Evolutionary conservation across 208 protist genomes (phyloP).

Genomic region (Tetramitus jugosus): DNA sequence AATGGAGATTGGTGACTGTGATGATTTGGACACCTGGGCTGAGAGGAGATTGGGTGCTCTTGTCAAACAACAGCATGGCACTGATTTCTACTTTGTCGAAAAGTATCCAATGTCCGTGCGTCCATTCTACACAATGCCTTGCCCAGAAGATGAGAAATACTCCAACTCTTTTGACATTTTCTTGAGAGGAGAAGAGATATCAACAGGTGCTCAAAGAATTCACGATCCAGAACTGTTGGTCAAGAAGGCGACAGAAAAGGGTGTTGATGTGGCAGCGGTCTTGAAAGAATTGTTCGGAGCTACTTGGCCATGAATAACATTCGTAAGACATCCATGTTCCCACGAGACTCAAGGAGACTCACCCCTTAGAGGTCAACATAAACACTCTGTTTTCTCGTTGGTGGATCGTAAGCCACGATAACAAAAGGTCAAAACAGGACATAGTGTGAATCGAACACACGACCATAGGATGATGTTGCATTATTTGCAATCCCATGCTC

Average conservation of each 20-base stretch:
- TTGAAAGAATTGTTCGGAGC: conserved; percentile 98
- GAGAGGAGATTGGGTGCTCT: conserved; percentile 91
- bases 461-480: too few species aligned
- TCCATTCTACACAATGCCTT: conserved; percentile 99
- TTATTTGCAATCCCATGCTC: too few species aligned
- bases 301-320: conserved; percentile 97
- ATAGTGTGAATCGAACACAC: too few species aligned
- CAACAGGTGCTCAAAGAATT: conserved; percentile 98
- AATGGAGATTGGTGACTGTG: conserved; percentile 48
- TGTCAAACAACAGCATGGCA: conserved; percentile 93
- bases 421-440: too few species aligned
- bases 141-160: conserved; percentile 73
- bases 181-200: conserved; percentile 99
- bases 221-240: conserved; percentile 89
- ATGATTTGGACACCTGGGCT: conserved; percentile 85
- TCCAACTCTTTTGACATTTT: conserved; percentile 98
- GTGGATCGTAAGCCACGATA: too few species aligned
- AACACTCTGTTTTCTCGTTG: too few species aligned
- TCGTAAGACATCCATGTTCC: conserved; percentile 94
- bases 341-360: conserved; percentile 91
- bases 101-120: conserved; percentile 89
- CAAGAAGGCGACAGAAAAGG: conserved; percentile 57
- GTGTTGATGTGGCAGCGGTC: conserved; percentile 89
- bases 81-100: conserved; percentile 99
- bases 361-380: conserved; percentile 91